Evolutionary conservation across 1,284 basidiomycete genomes (phyloP), one percentile per base, ranked within the genome.

Genomic region (Trichosporon sp.): DNA sequence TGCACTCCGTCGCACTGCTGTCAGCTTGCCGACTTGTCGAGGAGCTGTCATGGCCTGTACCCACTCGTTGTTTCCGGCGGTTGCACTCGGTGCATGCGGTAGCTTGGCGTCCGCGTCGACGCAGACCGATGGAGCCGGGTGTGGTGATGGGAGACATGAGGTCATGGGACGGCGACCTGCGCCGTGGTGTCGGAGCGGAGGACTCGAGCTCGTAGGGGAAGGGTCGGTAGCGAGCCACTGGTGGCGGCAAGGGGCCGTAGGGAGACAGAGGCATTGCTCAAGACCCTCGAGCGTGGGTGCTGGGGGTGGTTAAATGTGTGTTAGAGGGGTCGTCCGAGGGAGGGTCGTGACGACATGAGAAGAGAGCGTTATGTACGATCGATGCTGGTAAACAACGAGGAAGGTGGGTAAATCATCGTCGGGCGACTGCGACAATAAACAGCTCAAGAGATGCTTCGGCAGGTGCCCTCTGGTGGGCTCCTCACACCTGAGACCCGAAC

Each of bases 11-110:
- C 73, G 63, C 75, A 76, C 75, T 76, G 67, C 21, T 15, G 65
- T 66, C 51, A 62, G 64, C 38, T 42, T 5, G 64, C n/a, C n/a
- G n/a, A n/a, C 18, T 31, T 21, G 38, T 9, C 11, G 32, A 29
- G 35, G 3, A 12, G 18, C 34, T 7, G 29, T 42, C 11, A 13
- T 38, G 12, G 35, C 35, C 9, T 38, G 12, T 13, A 65, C 75
- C 53, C 62, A 74, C 74, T 62, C 69, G 66, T 47, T 75, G 74
- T 38, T 77, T 77, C 18, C 74, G 71, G 7, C 74, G 51, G 65
- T 77, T 75, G 51, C 75, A 77, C 58, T 75, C 70, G 3, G 71
- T 68, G 35, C 75, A 77, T 1, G 75, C 75, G 0, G 75, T 77
- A 3, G 73, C 69, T 47, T 73, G 69, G 29, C 75, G 66, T 0